Conservation (phyloP, 2,329 filamentous ascomycete genomes). For the Colletotrichum trifolii region DNA sequence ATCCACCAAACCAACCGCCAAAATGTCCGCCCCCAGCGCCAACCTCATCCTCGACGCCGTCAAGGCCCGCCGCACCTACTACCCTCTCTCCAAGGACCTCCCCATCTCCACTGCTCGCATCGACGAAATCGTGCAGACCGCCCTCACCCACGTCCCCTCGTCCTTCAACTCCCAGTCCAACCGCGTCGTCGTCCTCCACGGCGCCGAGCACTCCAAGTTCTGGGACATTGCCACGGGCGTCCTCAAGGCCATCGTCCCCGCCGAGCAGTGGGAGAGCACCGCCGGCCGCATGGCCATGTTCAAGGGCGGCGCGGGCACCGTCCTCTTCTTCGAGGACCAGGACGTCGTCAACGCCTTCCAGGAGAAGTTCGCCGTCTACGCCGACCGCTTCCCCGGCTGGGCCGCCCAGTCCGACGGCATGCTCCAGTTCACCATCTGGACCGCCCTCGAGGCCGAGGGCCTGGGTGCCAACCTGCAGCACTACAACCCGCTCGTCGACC, state of each 20-base stretch:
- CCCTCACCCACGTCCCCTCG: conserved; percentile 77
- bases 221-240: conserved; percentile 79
- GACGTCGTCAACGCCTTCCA: conserved; percentile 73
- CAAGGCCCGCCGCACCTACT: conserved; percentile 76
- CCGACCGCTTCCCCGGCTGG: conserved; percentile 84
- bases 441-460: conserved; percentile 83
- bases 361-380: conserved; percentile 77
- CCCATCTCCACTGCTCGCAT: conserved; percentile 68
- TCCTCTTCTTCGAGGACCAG: conserved; percentile 89
- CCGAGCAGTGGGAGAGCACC: conserved; percentile 69
- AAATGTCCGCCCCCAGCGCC: conserved; percentile 48
- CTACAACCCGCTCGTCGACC: conserved; percentile 89
- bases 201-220: conserved; percentile 85
- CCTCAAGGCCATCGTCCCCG: conserved; percentile 76
- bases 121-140: conserved; percentile 71
- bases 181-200: conserved; percentile 81
- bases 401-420: conserved; percentile 82
- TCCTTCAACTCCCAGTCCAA: conserved; percentile 92
- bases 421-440: conserved; percentile 85
- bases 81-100: conserved; percentile 73
- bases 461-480: conserved; percentile 92
- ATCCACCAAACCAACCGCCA: conserved; percentile 24
- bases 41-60: conserved; percentile 70
- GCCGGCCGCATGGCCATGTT: conserved; percentile 63
- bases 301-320: conserved; percentile 79